Conservation (phyloP, 768 basidiomycete species). For the Strobilomyces echinocephalus region DNA sequence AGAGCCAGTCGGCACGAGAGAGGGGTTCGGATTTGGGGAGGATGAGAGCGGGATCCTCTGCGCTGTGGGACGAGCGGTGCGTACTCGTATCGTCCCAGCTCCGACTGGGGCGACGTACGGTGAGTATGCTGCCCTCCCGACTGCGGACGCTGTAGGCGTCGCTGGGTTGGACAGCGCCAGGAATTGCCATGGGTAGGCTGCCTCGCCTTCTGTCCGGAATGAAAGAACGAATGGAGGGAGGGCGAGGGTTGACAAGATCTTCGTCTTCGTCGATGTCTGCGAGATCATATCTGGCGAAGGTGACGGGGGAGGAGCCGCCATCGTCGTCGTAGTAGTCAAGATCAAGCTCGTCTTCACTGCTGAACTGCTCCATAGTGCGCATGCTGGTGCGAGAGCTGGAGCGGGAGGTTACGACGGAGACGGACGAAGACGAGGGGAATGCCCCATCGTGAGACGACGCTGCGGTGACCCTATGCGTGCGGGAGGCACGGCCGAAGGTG, state of each 20-base stretch:
- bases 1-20: conserved; percentile 47
- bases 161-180: conserved; percentile 29
- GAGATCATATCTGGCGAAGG: conserved; percentile 40
- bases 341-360: conserved; percentile 46
- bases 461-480: conserved; percentile 18
- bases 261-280: conserved; percentile 30
- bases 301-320: conserved; percentile 34
- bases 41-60: conserved; percentile 18
- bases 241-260: conserved; percentile 24
- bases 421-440: conserved; percentile 41
- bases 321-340: conserved; percentile 36
- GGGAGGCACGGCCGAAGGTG: conserved; percentile 45
- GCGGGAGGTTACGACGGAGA: conserved; percentile 38
- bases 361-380: conserved; percentile 36
- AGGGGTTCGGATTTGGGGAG: conserved; percentile 47
- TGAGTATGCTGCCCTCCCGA: conserved; percentile 54
- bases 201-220: conserved; percentile 38
- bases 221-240: conserved; percentile 22
- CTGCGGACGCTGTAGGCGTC: conserved; percentile 35
- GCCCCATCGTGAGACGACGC: conserved; percentile 21
- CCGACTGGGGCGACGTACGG: conserved; percentile 56
- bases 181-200: conserved; percentile 60
- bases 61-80: conserved; percentile 16
- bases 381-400: conserved; percentile 32
- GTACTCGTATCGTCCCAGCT: conserved; percentile 48